Conservation (phyloP, 1,284 basidiomycete species). For the Peniophora sp. region DNA sequence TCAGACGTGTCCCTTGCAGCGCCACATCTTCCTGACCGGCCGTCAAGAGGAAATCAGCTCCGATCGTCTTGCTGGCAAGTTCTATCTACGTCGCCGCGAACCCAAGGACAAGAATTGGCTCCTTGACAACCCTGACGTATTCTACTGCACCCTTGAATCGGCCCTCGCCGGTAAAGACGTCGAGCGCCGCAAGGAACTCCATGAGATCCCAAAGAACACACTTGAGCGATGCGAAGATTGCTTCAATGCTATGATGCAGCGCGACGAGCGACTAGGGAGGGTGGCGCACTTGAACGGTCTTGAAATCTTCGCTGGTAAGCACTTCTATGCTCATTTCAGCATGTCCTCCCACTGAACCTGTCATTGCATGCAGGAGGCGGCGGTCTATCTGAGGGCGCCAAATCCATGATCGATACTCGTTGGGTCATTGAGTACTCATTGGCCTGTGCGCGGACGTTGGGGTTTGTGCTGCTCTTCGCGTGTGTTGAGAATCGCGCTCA, state of each 20-base stretch:
- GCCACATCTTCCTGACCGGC: neutral
- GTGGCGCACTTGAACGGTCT: conserved; percentile 33
- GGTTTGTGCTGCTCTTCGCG: conserved; percentile 27
- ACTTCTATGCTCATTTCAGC: neutral
- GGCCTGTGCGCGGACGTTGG: conserved; percentile 53
- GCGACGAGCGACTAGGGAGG: conserved; percentile 36
- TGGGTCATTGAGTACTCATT: conserved; percentile 61
- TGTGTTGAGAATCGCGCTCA: conserved; percentile 3
- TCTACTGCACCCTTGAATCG: conserved; percentile 16
- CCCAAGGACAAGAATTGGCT: conserved; percentile 19
- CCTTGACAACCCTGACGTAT: conserved; percentile 10
- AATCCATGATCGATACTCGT: conserved; percentile 46
- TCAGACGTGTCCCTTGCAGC: conserved; percentile 26
- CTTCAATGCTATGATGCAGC: conserved; percentile 16
- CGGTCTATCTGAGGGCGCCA: conserved; percentile 58
- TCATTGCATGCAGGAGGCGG: conserved; percentile 49
- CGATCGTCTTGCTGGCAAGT: neutral
- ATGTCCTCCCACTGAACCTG: conserved; percentile 2
- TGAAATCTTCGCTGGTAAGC: conserved; percentile 57
- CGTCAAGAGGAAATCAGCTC: conserved; percentile 6
- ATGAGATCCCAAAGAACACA: neutral
- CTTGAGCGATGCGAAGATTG: conserved; percentile 17
- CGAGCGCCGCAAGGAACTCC: no score
- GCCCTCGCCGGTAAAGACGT: no score
- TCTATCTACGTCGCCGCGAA: neutral